These are phyloP conservation scores for Fusarium sp. DNA, from an alignment of 2,329 filamentous ascomycete genomes.

Conservation along the genomic window DNA sequence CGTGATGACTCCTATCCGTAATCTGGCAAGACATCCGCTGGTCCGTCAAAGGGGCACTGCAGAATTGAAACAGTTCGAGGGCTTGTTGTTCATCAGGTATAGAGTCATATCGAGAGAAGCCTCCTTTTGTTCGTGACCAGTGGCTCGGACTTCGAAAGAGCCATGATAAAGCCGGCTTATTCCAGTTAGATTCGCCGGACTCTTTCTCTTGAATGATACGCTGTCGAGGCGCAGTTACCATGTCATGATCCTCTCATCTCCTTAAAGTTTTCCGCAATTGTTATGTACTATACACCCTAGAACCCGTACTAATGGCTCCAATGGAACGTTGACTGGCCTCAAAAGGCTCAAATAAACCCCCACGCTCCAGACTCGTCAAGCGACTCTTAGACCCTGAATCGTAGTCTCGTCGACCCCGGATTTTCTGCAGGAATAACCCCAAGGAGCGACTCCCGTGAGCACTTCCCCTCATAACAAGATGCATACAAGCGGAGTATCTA, in stretches of 20 bases:
- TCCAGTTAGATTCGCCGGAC: background rate
- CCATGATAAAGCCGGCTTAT: constrained; percentile 1
- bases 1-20: background rate
- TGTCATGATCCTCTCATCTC: constrained; percentile 1
- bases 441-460: constrained; percentile 27
- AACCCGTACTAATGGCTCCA: background rate
- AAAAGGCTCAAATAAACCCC: constrained; percentile 24
- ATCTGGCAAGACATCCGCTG: background rate
- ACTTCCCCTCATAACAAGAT: constrained; percentile 19
- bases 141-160: background rate
- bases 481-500: constrained; percentile 30
- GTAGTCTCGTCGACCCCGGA: constrained; percentile 33
- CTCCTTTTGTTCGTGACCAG: background rate
- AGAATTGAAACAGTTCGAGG: background rate
- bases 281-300: background rate
- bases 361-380: constrained; percentile 23
- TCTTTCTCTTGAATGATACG: constrained; percentile 16
- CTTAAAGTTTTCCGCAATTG: constrained; percentile 11
- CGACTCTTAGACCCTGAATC: constrained; percentile 19
- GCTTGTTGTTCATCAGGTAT: background rate
- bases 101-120: background rate
- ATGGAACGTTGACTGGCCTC: constrained; percentile 3
- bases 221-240: constrained; percentile 19
- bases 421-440: constrained; percentile 30
- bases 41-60: background rate